phyloP scores from a whole-genome alignment of 108 stramenopile genomes.

The Parietichytrium sp. region DNA sequence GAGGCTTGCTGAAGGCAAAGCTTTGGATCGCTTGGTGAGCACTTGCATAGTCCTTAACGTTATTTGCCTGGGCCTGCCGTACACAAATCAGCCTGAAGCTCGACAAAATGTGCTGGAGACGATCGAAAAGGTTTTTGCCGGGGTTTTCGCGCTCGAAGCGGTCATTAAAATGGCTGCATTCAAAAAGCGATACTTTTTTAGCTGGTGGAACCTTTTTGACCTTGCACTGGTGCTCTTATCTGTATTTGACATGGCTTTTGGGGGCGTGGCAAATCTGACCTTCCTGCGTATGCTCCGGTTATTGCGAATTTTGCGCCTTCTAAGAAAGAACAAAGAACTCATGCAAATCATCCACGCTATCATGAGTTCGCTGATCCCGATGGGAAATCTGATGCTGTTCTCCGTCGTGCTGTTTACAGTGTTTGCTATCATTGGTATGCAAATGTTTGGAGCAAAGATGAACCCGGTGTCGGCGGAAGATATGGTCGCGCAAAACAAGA shows the following conservation, averaged over 20 bases:
- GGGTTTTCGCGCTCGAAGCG: slow-evolving; percentile 50
- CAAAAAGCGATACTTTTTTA: slow-evolving; percentile 48
- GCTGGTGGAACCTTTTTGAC: slow-evolving; percentile 58
- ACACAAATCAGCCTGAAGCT: slow-evolving; percentile 41
- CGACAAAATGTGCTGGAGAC: slow-evolving; percentile 36
- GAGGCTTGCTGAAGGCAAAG: no score
- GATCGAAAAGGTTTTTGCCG: slow-evolving; percentile 42
- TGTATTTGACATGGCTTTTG: slow-evolving; percentile 42
- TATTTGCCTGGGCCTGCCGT: slow-evolving; percentile 46
- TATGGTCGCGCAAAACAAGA: background rate
- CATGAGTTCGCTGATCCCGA: slow-evolving; percentile 58
- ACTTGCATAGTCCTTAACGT: slow-evolving; percentile 49
- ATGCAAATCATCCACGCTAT: slow-evolving; percentile 65
- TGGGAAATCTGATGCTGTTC: slow-evolving; percentile 66
- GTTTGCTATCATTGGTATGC: slow-evolving; percentile 64
- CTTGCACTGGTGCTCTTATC: slow-evolving; percentile 56
- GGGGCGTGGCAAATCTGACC: slow-evolving; percentile 40
- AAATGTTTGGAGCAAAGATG: slow-evolving; percentile 51
- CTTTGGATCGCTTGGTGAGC: slow-evolving; percentile 44
- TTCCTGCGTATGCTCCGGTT: slow-evolving; percentile 65
- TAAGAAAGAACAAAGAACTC: slow-evolving; percentile 56
- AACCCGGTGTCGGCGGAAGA: background rate
- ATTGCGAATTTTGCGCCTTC: slow-evolving; percentile 64
- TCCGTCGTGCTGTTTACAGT: slow-evolving; percentile 69
- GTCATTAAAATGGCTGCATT: slow-evolving; percentile 45